These are phyloP conservation scores for Trichoderma koningiopsis DNA, from an alignment of 2,329 filamentous ascomycete genomes.

Conservation along the genomic window DNA sequence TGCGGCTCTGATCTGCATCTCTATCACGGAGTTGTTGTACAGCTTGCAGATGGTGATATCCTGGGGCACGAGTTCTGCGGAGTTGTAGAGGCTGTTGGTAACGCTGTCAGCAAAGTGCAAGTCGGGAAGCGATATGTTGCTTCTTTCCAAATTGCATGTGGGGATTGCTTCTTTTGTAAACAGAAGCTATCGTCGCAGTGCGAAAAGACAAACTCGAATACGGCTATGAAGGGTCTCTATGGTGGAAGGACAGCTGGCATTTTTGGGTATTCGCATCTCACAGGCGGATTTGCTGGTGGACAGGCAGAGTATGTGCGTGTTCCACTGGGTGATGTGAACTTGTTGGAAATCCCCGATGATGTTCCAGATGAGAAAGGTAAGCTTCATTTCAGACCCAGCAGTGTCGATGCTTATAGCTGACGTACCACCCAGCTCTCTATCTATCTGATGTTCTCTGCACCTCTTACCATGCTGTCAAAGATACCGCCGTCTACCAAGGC, in stretches of 20 bases:
- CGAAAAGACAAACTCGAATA: slow-evolving; percentile 77
- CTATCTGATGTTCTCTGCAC: slow-evolving; percentile 80
- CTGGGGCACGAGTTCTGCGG: slow-evolving; percentile 66
- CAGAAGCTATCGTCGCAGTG: slow-evolving; percentile 79
- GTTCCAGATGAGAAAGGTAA: slow-evolving; percentile 80
- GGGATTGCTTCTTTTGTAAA: slow-evolving; percentile 74
- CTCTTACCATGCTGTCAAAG: slow-evolving; percentile 79
- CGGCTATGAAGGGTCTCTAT: slow-evolving; percentile 72
- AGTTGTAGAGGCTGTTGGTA: slow-evolving; percentile 58
- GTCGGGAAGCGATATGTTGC: slow-evolving; percentile 74
- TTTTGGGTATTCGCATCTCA: slow-evolving; percentile 76
- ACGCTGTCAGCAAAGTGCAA: slow-evolving; percentile 55
- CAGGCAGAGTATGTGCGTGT: slow-evolving; percentile 87
- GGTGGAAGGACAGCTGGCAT: slow-evolving; percentile 74
- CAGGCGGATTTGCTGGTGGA: slow-evolving; percentile 82
- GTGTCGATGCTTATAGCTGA: neutral
- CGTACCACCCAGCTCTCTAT: slow-evolving; percentile 55
- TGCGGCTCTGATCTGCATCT: slow-evolving; percentile 63
- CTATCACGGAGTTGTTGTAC: slow-evolving; percentile 57
- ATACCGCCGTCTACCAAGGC: slow-evolving; percentile 76
- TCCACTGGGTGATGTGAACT: slow-evolving; percentile 77
- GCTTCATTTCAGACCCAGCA: neutral
- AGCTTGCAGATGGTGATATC: slow-evolving; percentile 66
- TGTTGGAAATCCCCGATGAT: slow-evolving; percentile 74
- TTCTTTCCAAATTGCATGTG: slow-evolving; percentile 81